These are phyloP conservation scores for Diaporthe caulivora DNA, from an alignment of 2,329 filamentous ascomycete genomes.

Conservation along the genomic window DNA sequence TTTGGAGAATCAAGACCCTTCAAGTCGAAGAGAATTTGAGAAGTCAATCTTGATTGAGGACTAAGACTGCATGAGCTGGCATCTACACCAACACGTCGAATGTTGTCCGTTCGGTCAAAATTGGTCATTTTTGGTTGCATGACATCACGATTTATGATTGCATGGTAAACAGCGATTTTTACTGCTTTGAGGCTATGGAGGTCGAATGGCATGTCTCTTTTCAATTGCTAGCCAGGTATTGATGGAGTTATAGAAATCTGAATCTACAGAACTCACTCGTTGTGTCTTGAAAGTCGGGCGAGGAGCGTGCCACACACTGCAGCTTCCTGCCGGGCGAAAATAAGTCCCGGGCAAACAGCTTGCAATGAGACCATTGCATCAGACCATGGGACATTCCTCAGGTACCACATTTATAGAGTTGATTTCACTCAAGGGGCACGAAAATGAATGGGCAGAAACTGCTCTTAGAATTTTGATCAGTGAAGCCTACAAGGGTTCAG, in stretches of 20 bases:
- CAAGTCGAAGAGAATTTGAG: slow-evolving; percentile 11
- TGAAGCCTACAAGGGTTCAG: slow-evolving; percentile 16
- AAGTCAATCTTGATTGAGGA: neutral
- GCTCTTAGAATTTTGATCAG: slow-evolving; percentile 17
- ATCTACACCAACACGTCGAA: neutral
- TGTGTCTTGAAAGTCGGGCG: no score
- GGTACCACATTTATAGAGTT: no score
- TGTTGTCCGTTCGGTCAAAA: neutral
- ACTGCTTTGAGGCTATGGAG: neutral
- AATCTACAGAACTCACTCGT: neutral
- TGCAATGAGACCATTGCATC: no score
- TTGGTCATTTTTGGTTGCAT: neutral
- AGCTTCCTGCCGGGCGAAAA: no score
- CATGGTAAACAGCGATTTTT: slow-evolving; percentile 18
- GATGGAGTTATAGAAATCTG: neutral
- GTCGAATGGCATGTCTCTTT: neutral
- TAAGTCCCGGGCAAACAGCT: no score
- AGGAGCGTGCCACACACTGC: no score
- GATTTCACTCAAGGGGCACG: neutral
- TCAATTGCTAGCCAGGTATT: neutral
- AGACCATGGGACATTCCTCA: no score
- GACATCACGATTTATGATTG: slow-evolving; percentile 16
- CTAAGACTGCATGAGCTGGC: neutral
- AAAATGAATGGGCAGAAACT: neutral
- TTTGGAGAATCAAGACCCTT: slow-evolving; percentile 9